Conservation (phyloP, 2,329 filamentous ascomycete genomes). For the Colletotrichum kahawae region DNA sequence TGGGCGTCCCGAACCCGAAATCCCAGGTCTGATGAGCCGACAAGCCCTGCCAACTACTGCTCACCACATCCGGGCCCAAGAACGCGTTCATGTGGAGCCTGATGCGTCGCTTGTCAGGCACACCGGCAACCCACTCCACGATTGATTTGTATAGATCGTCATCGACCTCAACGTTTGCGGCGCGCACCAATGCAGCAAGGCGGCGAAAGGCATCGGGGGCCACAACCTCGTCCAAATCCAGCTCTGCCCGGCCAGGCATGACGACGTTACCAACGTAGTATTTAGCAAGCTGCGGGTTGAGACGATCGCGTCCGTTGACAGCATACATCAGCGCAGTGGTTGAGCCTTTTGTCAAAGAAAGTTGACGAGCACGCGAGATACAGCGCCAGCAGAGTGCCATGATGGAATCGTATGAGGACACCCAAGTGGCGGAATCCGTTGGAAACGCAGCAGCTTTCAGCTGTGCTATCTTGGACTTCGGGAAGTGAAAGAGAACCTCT, state of each 20-base stretch:
- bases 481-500: not conserved
- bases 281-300: not conserved
- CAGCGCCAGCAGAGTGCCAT: not conserved
- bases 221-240: not conserved
- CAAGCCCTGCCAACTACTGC: not conserved
- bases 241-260: not conserved
- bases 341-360: not conserved
- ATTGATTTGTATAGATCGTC: not conserved
- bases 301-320: not conserved
- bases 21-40: not conserved
- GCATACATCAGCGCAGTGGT: not conserved
- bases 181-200: not conserved
- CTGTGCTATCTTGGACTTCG: not conserved
- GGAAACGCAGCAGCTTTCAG: not conserved
- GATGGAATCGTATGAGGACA: not conserved
- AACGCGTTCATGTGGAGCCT: not conserved
- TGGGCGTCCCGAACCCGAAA: not conserved
- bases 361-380: not conserved
- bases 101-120: not conserved
- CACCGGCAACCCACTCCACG: not conserved
- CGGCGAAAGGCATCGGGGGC: not conserved
- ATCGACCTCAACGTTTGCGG: not conserved
- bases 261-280: not conserved
- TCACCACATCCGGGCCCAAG: not conserved
- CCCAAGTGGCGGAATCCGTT: not conserved